Percentiles rank a stretch among this genome's conserved stretches.
Conservation (phyloP, 352 stramenopile genomes). For the Pythium monospermum region DNA sequence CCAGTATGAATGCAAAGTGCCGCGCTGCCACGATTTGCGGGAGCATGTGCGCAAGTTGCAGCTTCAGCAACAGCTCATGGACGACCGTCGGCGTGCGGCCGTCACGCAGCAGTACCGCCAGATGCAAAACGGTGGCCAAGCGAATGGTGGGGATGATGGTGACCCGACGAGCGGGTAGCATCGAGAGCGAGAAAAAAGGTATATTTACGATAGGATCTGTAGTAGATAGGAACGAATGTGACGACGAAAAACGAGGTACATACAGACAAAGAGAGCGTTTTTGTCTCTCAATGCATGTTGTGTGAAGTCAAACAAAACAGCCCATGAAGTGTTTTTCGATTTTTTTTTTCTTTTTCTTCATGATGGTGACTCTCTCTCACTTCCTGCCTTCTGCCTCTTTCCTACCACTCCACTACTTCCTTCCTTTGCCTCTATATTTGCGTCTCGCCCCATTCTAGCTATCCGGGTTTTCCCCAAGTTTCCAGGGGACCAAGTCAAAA, state of each 20-base stretch:
- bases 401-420: no score
- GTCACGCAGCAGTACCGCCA: conserved; percentile 86
- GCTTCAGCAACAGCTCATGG: conserved; percentile 97
- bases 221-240: conserved; percentile 16
- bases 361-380: no score
- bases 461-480: no score
- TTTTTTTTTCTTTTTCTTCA: no score
- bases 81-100: conserved; percentile 91
- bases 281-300: no score
- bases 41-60: conserved; percentile 94
- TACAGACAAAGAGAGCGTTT: conserved; percentile 1
- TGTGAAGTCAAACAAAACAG: no score
- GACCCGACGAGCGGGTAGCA: conserved; percentile 10
- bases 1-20: conserved; percentile 91
- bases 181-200: no score
- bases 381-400: no score
- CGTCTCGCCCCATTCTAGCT: no score
- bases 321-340: no score
- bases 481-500: no score
- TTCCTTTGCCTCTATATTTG: no score
- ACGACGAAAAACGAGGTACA: neutral
- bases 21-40: conserved; percentile 94
- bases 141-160: conserved; percentile 19
- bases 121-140: conserved; percentile 53
- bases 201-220: conserved; percentile 25